Evolutionary conservation across 345 rosid genomes (phyloP).

Genomic region (Aquilaria sinensis): DNA sequence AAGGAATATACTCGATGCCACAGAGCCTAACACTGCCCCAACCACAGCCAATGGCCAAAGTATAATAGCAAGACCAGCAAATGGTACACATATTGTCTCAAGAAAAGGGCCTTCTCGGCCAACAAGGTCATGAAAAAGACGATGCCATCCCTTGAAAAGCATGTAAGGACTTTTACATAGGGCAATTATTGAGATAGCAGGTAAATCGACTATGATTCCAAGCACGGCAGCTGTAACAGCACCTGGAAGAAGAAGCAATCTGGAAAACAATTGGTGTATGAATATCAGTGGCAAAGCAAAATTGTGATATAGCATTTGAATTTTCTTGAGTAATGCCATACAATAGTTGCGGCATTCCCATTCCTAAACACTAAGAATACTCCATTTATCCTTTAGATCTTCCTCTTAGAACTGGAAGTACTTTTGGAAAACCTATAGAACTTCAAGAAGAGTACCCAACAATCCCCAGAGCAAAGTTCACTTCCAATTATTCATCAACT

Average conservation of each 20-base stretch:
- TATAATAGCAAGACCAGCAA: conserved; percentile 87
- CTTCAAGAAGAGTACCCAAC: too few relatives aligned
- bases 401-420: too few relatives aligned
- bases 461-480: too few relatives aligned
- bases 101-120: conserved; percentile 99
- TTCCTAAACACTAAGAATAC: too few relatives aligned
- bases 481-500: too few relatives aligned
- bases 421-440: too few relatives aligned
- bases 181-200: conserved; percentile 63
- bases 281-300: neutral
- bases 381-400: too few relatives aligned
- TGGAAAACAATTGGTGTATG: conserved; percentile 23
- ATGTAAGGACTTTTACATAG: conserved; percentile 81
- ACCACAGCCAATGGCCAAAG: conserved; percentile 96
- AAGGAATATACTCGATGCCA: conserved; percentile 64
- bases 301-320: neutral
- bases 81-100: conserved; percentile 96
- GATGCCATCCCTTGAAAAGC: conserved; percentile 96
- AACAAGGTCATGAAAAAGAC: conserved; percentile 77
- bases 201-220: conserved; percentile 66
- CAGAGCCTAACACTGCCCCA: conserved; percentile 81
- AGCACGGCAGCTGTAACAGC: conserved; percentile 57
- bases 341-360: too few relatives aligned
- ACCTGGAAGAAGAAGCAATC: conserved; percentile 66
- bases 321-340: too few relatives aligned